Evolutionary conservation across 2,329 filamentous ascomycete species (phyloP).

Genomic region (Fusarium floridanum): DNA sequence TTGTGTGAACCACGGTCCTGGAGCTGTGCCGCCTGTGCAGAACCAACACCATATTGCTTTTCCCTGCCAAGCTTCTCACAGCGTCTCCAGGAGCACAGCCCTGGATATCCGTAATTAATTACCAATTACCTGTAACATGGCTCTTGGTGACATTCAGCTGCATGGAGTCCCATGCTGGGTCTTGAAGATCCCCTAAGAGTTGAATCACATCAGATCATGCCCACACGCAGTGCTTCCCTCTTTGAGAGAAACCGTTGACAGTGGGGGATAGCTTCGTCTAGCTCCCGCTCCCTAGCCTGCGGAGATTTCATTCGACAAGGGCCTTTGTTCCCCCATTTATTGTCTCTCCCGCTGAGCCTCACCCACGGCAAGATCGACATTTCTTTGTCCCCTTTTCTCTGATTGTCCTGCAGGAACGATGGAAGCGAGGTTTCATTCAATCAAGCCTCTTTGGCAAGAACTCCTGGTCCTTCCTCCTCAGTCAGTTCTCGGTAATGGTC

Average conservation of each 20-base stretch:
- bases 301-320: not conserved
- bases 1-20: not conserved
- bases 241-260: not conserved
- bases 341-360: not conserved
- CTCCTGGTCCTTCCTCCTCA: not conserved
- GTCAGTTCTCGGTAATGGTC: not conserved
- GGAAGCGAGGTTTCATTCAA: not conserved
- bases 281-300: not conserved
- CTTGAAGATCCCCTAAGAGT: not conserved
- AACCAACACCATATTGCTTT: not conserved
- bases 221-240: not conserved
- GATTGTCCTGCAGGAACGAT: not conserved
- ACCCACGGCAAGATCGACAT: not conserved
- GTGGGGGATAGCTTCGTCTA: not conserved
- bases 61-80: not conserved
- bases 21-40: not conserved
- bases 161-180: conserved; percentile 1
- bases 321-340: not conserved
- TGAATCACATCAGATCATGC: not conserved
- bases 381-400: not conserved
- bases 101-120: not conserved
- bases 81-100: not conserved
- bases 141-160: not conserved
- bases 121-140: not conserved
- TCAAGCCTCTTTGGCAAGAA: not conserved